Base-by-base conservation (phyloP, 1,139 yeast species). In the Sugiyamaella pinicola region DNA sequence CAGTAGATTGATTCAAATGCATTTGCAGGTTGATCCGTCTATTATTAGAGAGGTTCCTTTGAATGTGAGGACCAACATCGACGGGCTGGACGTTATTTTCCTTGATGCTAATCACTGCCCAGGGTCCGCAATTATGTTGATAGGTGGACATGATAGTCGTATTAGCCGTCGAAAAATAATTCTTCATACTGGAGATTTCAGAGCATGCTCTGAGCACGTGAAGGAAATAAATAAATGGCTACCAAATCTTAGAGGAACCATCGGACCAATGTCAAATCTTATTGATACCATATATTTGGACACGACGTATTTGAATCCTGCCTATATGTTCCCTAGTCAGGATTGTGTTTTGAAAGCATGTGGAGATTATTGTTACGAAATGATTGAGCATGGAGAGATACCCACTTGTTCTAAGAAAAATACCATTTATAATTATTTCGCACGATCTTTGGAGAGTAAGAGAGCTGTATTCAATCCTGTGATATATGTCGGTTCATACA, bases 51-150 rank as follows among this genome's bases (percentile, higher is more conserved):
- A 73, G 3, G 60, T 86, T 44, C 79, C 77, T 1, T 63, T 80
- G 57, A 73, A 82, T 54, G 66, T 66, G 19, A 64, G 76, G 21
- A 57, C 58, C 4, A 58, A 62, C 4, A 56, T 62, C 19, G 67
- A 71, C 2, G 82, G 83, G 0, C 68, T 88, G 1, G 75, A 76
- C 45, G 90, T 88, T 0, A 78, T 83, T 0, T 74, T 84, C 8
- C 70, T 86, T 8, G 88, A 87, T 58, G 99, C 98, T 0, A 91
- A 93, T 61, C 99, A 93, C 55, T 93, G 99, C 68, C 98, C 98
- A 1, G 99, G 99, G 1, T 88, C 97, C 0, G 89, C 82, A 0
- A 80, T 93, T 0, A 86, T 90, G 57, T 69, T 90, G 15, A 85
- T 88, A 61, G 43, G 33, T 10, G 47, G 49, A 7, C 85, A 85